Conservation (phyloP, 108 stramenopile genomes). For the Seminavis robusta region DNA sequence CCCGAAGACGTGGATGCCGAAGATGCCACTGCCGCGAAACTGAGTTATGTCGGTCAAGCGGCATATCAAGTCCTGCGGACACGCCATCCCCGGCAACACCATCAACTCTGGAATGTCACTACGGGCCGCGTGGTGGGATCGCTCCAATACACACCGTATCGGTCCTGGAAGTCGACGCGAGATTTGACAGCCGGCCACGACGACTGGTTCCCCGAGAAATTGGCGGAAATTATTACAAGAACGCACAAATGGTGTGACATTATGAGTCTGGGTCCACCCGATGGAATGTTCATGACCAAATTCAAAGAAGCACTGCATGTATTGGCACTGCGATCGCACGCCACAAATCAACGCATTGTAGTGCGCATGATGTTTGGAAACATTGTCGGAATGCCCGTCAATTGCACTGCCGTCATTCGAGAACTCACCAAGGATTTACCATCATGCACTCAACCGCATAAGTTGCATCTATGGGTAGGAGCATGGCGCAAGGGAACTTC, state of each 20-base stretch:
- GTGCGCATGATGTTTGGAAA: conserved; percentile 51
- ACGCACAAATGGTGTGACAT: conserved; percentile 40
- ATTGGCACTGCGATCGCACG: conserved; percentile 8
- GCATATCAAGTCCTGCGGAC: conserved; percentile 22
- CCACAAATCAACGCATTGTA: conserved; percentile 15
- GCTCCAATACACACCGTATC: conserved; percentile 25
- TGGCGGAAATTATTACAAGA: conserved; percentile 27
- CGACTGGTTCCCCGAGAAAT: conserved; percentile 43
- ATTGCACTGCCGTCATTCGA: conserved; percentile 34
- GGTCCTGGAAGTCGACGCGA: conserved; percentile 1
- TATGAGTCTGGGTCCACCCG: conserved; percentile 36
- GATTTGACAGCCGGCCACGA: conserved; percentile 19
- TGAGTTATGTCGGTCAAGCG: conserved; percentile 15
- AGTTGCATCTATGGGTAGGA: conserved; percentile 39
- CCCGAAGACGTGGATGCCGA: background rate
- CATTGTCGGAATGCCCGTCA: conserved; percentile 45
- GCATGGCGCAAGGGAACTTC: conserved; percentile 32
- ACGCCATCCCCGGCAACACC: conserved; percentile 30
- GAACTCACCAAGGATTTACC: conserved; percentile 31
- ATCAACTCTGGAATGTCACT: conserved; percentile 40
- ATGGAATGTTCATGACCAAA: conserved; percentile 38
- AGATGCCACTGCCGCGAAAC: background rate
- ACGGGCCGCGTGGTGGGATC: conserved; percentile 18
- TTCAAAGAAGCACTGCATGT: conserved; percentile 24
- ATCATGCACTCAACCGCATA: conserved; percentile 11